Evolutionary conservation across 2,329 filamentous ascomycete genomes (phyloP).

Genomic region (Hypoxylon sp.): DNA sequence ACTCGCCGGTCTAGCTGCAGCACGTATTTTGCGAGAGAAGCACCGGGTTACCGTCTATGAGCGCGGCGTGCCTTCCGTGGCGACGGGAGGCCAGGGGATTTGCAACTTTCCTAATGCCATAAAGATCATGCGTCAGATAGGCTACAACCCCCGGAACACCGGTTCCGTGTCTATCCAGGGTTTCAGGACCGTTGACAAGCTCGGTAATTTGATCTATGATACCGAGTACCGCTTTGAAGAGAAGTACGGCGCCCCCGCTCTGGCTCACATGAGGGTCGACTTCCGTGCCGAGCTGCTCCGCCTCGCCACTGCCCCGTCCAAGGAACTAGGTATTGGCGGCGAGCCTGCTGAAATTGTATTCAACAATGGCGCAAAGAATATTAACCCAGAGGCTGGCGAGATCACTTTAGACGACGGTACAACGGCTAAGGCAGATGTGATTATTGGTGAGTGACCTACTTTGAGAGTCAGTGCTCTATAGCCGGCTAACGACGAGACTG

Average conservation of each 20-base stretch:
- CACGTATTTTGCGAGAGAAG: conserved; percentile 47
- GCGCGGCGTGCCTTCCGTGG: conserved; percentile 42
- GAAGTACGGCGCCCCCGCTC: conserved; percentile 40
- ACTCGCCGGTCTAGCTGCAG: conserved; percentile 46
- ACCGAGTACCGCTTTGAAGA: conserved; percentile 39
- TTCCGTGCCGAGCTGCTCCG: conserved; percentile 47
- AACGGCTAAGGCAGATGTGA: conserved; percentile 43
- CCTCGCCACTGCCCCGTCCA: conserved; percentile 46
- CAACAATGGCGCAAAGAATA: conserved; percentile 42
- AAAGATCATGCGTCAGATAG: conserved; percentile 44
- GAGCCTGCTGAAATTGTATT: conserved; percentile 40
- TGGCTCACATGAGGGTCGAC: conserved; percentile 47
- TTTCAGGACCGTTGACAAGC: conserved; percentile 44
- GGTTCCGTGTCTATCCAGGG: conserved; percentile 44
- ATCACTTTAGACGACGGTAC: conserved; percentile 47
- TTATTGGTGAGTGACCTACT: conserved; percentile 40
- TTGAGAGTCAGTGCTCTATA: background rate
- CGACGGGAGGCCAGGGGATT: conserved; percentile 46
- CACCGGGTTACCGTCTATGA: conserved; percentile 49
- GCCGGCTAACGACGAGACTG: background rate
- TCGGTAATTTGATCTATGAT: conserved; percentile 38
- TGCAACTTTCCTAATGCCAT: conserved; percentile 47
- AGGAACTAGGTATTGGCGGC: conserved; percentile 44
- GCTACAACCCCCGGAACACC: conserved; percentile 41
- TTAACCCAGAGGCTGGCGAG: conserved; percentile 44